These are phyloP conservation scores for Lactarius hatsudake DNA, from an alignment of 768 basidiomycete genomes.

Conservation along the genomic window DNA sequence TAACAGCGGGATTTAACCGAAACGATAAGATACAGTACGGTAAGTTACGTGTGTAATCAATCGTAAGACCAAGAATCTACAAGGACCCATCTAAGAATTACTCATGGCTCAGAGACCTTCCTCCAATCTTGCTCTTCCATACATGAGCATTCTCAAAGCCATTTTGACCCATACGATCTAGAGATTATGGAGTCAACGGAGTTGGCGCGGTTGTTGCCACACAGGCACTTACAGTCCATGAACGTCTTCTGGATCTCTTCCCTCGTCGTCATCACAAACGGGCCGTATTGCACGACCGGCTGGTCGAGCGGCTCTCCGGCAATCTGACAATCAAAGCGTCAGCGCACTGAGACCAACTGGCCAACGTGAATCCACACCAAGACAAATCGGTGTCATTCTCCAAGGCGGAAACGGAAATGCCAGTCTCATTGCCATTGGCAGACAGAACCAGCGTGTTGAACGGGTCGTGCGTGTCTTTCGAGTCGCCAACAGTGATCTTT, in stretches of 20 bases:
- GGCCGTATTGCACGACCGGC: slow-evolving; percentile 81
- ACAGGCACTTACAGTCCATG: slow-evolving; percentile 59
- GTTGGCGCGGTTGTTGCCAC: not conserved
- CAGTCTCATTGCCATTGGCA: slow-evolving; percentile 52
- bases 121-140: slow-evolving; percentile 86
- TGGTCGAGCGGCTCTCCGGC: slow-evolving; percentile 90
- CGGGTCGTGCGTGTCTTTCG: slow-evolving; percentile 44
- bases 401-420: slow-evolving; percentile 59
- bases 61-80: not conserved
- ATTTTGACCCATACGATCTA: slow-evolving; percentile 72
- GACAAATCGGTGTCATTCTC: slow-evolving; percentile 70
- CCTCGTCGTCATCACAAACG: slow-evolving; percentile 80
- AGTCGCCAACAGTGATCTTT: slow-evolving; percentile 55
- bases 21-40: not conserved
- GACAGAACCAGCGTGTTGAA: slow-evolving; percentile 89
- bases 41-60: too few species aligned
- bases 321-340: slow-evolving; percentile 41
- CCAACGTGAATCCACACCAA: slow-evolving; percentile 46
- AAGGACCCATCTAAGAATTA: slow-evolving; percentile 18
- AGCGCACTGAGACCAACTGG: not conserved
- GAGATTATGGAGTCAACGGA: not conserved
- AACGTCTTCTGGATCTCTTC: slow-evolving; percentile 83
- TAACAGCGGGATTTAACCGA: not conserved
- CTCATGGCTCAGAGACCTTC: slow-evolving; percentile 24
- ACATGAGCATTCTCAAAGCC: slow-evolving; percentile 88